Evolutionary conservation across 495 filamentous ascomycete species (phyloP).

Genomic region (Penicillium bovifimosum): DNA sequence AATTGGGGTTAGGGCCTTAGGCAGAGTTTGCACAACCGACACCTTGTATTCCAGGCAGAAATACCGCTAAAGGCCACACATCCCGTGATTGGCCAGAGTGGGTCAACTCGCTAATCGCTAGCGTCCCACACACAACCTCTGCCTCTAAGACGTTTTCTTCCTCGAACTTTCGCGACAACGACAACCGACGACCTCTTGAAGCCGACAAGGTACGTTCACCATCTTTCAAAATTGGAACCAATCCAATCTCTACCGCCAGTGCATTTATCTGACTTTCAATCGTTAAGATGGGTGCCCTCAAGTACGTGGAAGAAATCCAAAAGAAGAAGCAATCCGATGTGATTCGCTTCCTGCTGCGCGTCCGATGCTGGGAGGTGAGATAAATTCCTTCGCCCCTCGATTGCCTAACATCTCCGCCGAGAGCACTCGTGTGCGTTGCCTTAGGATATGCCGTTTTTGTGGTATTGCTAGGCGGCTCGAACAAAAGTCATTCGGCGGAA

Average conservation of each 20-base stretch:
- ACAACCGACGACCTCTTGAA: constrained; percentile 45
- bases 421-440: constrained; percentile 42
- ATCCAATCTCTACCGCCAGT: background rate
- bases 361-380: constrained; percentile 99
- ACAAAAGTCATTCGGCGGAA: constrained; percentile 36
- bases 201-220: constrained; percentile 46
- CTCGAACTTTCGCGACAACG: constrained; percentile 45
- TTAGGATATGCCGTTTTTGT: constrained; percentile 33
- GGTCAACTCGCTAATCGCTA: constrained; percentile 38
- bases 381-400: constrained; percentile 44
- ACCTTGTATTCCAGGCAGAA: constrained; percentile 4
- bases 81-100: constrained; percentile 12
- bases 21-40: background rate
- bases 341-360: constrained; percentile 97
- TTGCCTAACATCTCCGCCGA: constrained; percentile 46
- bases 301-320: constrained; percentile 99
- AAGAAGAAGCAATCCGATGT: constrained; percentile 99
- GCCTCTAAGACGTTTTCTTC: constrained; percentile 26
- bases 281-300: constrained; percentile 81
- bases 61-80: background rate
- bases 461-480: constrained; percentile 36
- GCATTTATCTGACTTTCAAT: constrained; percentile 10
- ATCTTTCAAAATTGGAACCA: background rate
- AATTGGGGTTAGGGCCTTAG: background rate
- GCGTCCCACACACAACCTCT: constrained; percentile 46